Percentiles rank a stretch among this genome's conserved stretches.
phyloP scores from a whole-genome alignment of 331 rosid species.

The Erythrophleum ivorense region DNA sequence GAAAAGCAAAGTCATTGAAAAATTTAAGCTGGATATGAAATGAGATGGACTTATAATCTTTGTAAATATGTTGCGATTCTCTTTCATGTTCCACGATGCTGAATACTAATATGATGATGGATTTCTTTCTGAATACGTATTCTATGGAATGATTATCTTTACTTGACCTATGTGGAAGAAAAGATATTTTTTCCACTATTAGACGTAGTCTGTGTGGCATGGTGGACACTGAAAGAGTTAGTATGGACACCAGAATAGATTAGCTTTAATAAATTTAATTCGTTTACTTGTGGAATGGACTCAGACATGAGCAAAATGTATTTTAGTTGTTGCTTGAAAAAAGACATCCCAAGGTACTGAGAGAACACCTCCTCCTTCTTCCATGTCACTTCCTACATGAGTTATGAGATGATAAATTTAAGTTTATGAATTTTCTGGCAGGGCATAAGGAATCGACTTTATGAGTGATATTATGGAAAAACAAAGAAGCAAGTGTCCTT shows the following conservation, averaged over 20 bases:
- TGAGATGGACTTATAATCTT: neutral
- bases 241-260: neutral
- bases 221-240: constrained; percentile 33
- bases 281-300: no score
- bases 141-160: constrained; percentile 17
- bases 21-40: no score
- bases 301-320: no score
- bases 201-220: neutral
- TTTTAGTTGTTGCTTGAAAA: neutral
- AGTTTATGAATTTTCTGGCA: constrained; percentile 14
- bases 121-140: neutral
- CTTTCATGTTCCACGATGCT: constrained; percentile 25
- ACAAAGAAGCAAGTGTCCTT: constrained; percentile 13
- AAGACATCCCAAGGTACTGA: neutral
- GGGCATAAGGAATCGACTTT: constrained; percentile 31
- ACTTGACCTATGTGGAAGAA: neutral
- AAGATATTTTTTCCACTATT: neutral
- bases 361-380: constrained; percentile 17
- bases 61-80: constrained; percentile 21
- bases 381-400: neutral
- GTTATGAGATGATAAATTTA: constrained; percentile 21
- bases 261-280: no score
- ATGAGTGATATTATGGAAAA: constrained; percentile 21
- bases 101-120: neutral
- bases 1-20: no score